Evolutionary conservation across 2,329 filamentous ascomycete genomes (phyloP).

Genomic region (Reticulascus tulasneorum): DNA sequence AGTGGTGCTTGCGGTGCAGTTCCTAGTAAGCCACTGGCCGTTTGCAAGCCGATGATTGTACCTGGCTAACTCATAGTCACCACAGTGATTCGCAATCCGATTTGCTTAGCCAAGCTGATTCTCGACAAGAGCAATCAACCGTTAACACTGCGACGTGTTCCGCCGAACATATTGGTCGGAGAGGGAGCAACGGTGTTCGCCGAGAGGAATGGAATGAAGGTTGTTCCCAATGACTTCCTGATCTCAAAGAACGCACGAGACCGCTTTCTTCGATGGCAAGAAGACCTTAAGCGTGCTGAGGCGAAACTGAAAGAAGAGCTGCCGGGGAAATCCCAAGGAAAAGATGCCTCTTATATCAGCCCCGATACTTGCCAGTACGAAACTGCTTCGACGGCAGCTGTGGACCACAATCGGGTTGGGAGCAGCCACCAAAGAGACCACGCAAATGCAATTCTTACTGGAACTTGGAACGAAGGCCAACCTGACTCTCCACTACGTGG

Average conservation of each 20-base stretch:
- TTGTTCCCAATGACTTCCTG: conserved; percentile 70
- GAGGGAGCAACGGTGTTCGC: conserved; percentile 86
- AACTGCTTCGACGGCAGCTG: conserved; percentile 16
- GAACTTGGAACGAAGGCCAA: conserved; percentile 61
- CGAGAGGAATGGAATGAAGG: conserved; percentile 67
- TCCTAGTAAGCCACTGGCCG: conserved; percentile 68
- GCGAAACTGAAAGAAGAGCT: conserved; percentile 29
- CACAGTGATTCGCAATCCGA: conserved; percentile 88
- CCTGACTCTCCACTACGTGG: conserved; percentile 48
- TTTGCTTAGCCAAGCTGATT: conserved; percentile 78
- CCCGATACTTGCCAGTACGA: conserved; percentile 27
- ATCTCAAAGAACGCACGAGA: conserved; percentile 77
- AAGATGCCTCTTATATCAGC: conserved; percentile 9
- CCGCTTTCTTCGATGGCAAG: conserved; percentile 74
- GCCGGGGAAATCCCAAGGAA: conserved; percentile 19
- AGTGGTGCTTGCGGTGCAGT: conserved; percentile 93
- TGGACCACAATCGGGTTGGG: conserved; percentile 7
- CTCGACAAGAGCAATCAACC: conserved; percentile 72
- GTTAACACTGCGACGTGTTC: conserved; percentile 81
- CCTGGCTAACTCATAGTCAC: too few species aligned
- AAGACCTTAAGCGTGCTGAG: conserved; percentile 65
- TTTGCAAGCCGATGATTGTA: too few species aligned
- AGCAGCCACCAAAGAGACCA: conserved; percentile 41
- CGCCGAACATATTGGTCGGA: conserved; percentile 86
- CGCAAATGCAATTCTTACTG: conserved; percentile 49